These are phyloP conservation scores for Trametes cingulata DNA, from an alignment of 768 basidiomycete genomes.

Conservation along the genomic window DNA sequence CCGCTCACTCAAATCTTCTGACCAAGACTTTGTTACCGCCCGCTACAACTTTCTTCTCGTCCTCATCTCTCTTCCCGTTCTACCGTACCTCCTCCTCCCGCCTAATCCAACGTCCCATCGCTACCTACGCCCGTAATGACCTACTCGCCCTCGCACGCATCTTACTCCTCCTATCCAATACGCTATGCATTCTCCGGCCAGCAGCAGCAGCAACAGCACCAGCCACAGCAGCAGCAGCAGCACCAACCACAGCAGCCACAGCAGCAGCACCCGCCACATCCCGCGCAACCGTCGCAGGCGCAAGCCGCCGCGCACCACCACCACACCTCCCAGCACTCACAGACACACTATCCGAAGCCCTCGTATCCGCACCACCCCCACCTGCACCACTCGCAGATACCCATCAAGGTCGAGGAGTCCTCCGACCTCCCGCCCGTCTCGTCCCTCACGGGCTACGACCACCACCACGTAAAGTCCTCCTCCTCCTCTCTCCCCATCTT, in stretches of 20 bases:
- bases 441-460: constrained; percentile 15
- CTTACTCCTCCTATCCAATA: constrained; percentile 18
- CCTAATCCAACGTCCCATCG: constrained; percentile 19
- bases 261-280: not conserved
- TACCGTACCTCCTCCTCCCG: constrained; percentile 13
- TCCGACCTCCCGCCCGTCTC: constrained; percentile 24
- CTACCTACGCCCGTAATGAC: constrained; percentile 17
- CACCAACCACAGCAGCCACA: not conserved
- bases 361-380: constrained; percentile 13
- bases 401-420: constrained; percentile 27
- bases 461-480: constrained; percentile 16
- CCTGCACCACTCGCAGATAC: constrained; percentile 18
- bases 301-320: not conserved
- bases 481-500: constrained; percentile 19
- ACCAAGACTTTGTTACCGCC: constrained; percentile 9
- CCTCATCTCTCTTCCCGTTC: constrained; percentile 2
- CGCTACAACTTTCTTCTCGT: constrained; percentile 8
- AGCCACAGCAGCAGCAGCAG: not conserved
- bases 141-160: constrained; percentile 20
- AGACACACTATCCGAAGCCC: constrained; percentile 11
- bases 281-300: not conserved
- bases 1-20: constrained; percentile 5
- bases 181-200: constrained; percentile 23
- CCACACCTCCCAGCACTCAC: constrained; percentile 2
- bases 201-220: constrained; percentile 14